Evolutionary conservation across 2,329 filamentous ascomycete species (phyloP), one percentile per base, ranked within the genome.

Genomic region (Aureobasidium lini): DNA sequence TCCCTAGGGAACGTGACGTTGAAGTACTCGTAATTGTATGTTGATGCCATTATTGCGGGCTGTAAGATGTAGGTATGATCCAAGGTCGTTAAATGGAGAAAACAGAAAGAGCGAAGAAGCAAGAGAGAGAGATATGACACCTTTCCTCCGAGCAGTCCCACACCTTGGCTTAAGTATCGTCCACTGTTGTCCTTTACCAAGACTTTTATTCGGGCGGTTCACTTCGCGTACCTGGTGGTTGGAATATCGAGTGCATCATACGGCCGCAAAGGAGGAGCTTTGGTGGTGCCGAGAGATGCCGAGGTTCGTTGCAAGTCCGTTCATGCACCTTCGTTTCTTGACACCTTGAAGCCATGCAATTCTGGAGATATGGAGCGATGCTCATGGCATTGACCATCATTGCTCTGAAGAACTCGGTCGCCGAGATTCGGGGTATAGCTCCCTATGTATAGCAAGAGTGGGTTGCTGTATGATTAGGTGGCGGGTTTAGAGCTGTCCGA

Each of bases 1-100:
- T 86, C 81, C 39, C 76, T 69, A 0, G 91, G 89, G 43, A 84
- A 85, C n/a, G 82, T 84, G 66, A 95, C 79, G 64, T 85, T 84
- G 81, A 90, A 91, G 78, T 88, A 79, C 65, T 86, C 77, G 75
- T 83, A 86, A 9, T 72, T 68, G 64, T 75, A 77, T 43, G 43
- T n/a, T 34, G 44, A 23, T 28, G 56, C 29, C 56, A 59, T 58
- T 13, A 34, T 58, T 37, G 31, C 40, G 15, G 28, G 13, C n/a
- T 28, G 39, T 32, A 44, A 40, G 39, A 34, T 28, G 39, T 29
- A 23, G 23, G 23, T 15, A 15, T 23, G 40, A 28, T 29, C 2
- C 31, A 37, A 15, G 44, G n/a, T 36, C 15, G 15, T 18, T 10
- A 11, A 16, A n/a, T 9, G 13, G 4, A 42, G 36, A 36, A 39